These are phyloP conservation scores for Macrolepiota fuliginosa DNA, from an alignment of 768 basidiomycete genomes.

Conservation along the genomic window DNA sequence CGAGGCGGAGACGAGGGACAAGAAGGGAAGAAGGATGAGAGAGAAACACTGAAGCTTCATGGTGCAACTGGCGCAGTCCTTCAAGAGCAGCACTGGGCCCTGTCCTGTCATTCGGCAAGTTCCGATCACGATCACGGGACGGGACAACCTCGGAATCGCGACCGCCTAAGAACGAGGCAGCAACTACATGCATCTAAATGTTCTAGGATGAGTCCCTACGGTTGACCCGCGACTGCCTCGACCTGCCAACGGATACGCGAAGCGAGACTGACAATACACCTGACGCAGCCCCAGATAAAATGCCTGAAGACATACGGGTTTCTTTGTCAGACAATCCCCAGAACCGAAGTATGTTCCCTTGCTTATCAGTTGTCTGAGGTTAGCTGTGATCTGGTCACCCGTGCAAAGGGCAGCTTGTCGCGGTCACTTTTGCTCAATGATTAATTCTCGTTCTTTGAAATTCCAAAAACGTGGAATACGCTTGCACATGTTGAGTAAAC, in stretches of 20 bases:
- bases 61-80: constrained; percentile 9
- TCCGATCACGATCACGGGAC: background rate
- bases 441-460: no score
- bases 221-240: constrained; percentile 47
- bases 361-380: no score
- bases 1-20: constrained; percentile 27
- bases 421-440: constrained; percentile 43
- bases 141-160: no score
- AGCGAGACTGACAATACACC: no score
- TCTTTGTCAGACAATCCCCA: no score
- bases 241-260: no score
- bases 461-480: background rate
- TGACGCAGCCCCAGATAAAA: no score
- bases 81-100: background rate
- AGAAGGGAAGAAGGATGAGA: constrained; percentile 27
- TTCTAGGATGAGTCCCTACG: background rate
- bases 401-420: background rate
- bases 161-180: constrained; percentile 47
- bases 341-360: no score
- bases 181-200: constrained; percentile 30
- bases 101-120: background rate
- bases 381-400: constrained; percentile 28
- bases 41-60: constrained; percentile 34
- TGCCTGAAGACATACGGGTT: no score
- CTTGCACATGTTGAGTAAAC: no score